Evolutionary conservation across 257 asterid species (phyloP).

Genomic region (Ajuga chamaepitys): DNA sequence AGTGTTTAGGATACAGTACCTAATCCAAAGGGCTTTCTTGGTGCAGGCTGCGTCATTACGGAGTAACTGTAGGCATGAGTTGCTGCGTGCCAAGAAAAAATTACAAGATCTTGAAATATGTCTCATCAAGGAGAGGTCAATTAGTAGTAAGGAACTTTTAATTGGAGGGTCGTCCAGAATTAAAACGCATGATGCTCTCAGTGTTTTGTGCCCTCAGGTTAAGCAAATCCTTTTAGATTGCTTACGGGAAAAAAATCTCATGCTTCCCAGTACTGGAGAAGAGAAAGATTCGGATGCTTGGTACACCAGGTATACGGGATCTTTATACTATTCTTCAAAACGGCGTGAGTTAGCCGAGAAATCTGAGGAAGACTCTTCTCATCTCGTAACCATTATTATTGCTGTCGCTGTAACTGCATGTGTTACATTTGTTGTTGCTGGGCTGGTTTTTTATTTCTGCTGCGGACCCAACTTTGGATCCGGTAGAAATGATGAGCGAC

Average conservation of each 20-base stretch:
- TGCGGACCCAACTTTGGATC: conserved; percentile 30
- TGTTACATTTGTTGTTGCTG: conserved; percentile 32
- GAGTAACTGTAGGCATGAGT: conserved; percentile 54
- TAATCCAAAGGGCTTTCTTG: conserved; percentile 18
- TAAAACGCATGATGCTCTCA: conserved; percentile 18
- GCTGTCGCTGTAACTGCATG: conserved; percentile 50
- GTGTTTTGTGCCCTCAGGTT: conserved; percentile 40
- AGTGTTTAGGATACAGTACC: conserved; percentile 10
- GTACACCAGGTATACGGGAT: conserved; percentile 34
- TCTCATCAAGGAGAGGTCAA: conserved; percentile 24
- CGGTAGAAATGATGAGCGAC: conserved; percentile 60
- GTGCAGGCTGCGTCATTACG: conserved; percentile 67
- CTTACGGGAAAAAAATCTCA: conserved; percentile 35
- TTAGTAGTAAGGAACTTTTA: conserved; percentile 9
- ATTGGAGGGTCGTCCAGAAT: conserved; percentile 24
- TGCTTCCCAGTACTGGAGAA: conserved; percentile 37
- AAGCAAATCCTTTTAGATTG: conserved; percentile 57
- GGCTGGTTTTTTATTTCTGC: conserved; percentile 47
- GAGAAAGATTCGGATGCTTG: conserved; percentile 29
- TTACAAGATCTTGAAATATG: conserved; percentile 37
- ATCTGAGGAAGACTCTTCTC: conserved; percentile 28
- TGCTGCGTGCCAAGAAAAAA: conserved; percentile 38
- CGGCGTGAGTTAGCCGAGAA: conserved; percentile 49
- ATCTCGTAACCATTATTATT: conserved; percentile 25
- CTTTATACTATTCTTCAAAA: conserved; percentile 29